Evolutionary conservation across 2,329 filamentous ascomycete genomes (phyloP).

Genomic region (Fusarium sp.): DNA sequence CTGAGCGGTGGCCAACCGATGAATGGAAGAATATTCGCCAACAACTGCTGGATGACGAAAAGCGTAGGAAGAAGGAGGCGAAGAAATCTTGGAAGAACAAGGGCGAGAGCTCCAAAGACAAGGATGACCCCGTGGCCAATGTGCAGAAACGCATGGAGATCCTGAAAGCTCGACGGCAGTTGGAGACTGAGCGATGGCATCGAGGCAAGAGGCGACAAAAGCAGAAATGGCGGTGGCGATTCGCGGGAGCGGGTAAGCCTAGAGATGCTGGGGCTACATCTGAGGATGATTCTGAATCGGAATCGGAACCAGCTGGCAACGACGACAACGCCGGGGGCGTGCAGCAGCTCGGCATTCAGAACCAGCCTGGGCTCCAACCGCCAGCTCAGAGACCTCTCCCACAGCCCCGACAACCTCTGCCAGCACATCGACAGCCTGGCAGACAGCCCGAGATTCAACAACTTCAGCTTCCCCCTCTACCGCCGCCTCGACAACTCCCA

Average conservation of each 20-base stretch:
- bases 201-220: constrained; percentile 4
- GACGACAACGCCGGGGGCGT: too few relatives aligned
- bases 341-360: background rate
- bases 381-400: background rate
- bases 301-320: background rate
- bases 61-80: background rate
- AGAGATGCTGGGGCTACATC: background rate
- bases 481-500: background rate
- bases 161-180: background rate
- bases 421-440: background rate
- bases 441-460: background rate
- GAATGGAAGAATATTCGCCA: background rate
- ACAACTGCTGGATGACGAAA: background rate
- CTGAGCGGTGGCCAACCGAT: background rate
- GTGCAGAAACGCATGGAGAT: background rate
- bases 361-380: constrained; percentile 6
- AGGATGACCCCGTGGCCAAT: background rate
- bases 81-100: background rate
- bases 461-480: constrained; percentile 7
- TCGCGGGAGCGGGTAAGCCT: background rate
- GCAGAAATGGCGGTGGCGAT: background rate
- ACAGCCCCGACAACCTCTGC: background rate
- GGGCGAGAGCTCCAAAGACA: background rate
- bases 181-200: background rate
- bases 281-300: background rate